Evolutionary conservation across 176 grass and related monocot genomes (phyloP).

Genomic region (Raddia guianensis): DNA sequence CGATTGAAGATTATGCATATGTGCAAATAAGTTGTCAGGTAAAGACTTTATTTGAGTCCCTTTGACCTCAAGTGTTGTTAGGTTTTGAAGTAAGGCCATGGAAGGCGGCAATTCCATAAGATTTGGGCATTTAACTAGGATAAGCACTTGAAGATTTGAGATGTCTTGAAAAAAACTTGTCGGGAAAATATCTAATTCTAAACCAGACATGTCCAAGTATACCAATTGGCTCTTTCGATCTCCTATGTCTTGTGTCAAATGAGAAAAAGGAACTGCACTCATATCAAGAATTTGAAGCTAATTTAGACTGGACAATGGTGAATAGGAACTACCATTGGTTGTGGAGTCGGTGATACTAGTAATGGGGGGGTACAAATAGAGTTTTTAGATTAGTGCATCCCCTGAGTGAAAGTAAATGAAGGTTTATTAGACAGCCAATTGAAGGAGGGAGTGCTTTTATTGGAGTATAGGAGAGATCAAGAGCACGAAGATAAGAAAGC

Average conservation of each 20-base stretch:
- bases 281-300: conserved; percentile 2
- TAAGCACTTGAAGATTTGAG: not conserved
- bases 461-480: conserved; percentile 36
- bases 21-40: not conserved
- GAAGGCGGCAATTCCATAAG: conserved; percentile 15
- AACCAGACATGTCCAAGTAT: not conserved
- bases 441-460: conserved; percentile 2
- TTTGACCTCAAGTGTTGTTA: not conserved
- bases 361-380: not conserved
- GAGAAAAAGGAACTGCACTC: conserved; percentile 13
- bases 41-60: not conserved
- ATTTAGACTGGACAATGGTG: conserved; percentile 5
- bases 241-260: not conserved
- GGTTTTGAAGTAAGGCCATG: not conserved
- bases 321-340: not conserved
- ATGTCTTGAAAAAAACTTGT: not conserved
- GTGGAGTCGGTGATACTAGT: not conserved
- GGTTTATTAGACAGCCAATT: not conserved
- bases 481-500: not conserved
- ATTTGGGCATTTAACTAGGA: not conserved
- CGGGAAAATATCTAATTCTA: not conserved
- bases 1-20: not conserved
- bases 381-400: not conserved
- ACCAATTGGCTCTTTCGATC: not conserved
- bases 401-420: conserved; percentile 9